These are phyloP conservation scores for Ogataea pini DNA, from an alignment of 805 yeast species.

Conservation along the genomic window DNA sequence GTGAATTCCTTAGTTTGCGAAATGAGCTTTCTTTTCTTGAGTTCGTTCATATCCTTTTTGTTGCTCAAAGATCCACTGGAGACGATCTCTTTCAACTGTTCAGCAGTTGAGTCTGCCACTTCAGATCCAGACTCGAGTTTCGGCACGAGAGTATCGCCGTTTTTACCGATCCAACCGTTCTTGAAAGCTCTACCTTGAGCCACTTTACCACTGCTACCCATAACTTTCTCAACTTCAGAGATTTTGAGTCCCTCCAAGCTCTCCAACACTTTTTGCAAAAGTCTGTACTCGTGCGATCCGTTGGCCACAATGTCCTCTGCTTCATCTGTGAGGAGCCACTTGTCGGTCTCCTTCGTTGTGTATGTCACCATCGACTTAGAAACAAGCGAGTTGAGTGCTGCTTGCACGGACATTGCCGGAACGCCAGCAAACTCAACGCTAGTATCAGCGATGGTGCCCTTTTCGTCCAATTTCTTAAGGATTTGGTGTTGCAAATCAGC, in stretches of 20 bases:
- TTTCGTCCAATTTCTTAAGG: conserved; percentile 62
- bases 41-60: conserved; percentile 69
- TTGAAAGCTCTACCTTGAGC: conserved; percentile 98
- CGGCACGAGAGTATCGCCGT: conserved; percentile 74
- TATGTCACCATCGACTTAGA: conserved; percentile 81
- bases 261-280: conserved; percentile 71
- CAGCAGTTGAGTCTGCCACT: conserved; percentile 69
- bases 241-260: conserved; percentile 80
- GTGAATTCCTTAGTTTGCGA: conserved; percentile 70
- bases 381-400: conserved; percentile 84
- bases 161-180: conserved; percentile 93
- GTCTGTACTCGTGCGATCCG: conserved; percentile 90
- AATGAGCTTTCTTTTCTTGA: conserved; percentile 91
- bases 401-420: conserved; percentile 64
- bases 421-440: conserved; percentile 62
- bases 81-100: conserved; percentile 58
- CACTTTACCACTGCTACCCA: conserved; percentile 83
- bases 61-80: conserved; percentile 57
- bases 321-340: conserved; percentile 76
- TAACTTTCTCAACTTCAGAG: conserved; percentile 65
- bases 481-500: conserved; percentile 66
- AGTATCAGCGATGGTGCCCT: conserved; percentile 70
- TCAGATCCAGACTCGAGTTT: conserved; percentile 48
- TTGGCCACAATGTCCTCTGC: conserved; percentile 73
- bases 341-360: conserved; percentile 70